Evolutionary conservation across 495 filamentous ascomycete genomes (phyloP), one percentile per base, ranked within the genome.

Genomic region (Cryomyces minteri): DNA sequence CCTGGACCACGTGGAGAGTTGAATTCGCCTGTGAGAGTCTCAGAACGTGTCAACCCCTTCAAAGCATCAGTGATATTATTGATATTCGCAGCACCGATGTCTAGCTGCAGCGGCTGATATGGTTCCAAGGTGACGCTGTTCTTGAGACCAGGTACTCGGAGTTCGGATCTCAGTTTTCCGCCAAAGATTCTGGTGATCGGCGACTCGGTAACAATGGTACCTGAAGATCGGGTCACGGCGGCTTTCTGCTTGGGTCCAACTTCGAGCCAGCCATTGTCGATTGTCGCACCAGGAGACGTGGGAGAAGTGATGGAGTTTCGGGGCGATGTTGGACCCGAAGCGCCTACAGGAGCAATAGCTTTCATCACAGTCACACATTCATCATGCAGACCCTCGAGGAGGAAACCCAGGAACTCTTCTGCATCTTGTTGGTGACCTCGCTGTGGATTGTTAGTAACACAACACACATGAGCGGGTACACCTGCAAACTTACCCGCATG

Each of bases 381-480:
- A 46, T 95, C 87, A 55, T 96, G 88, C 39, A 98, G 73, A 43
- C 84, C 83, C 52, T 93, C 87, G 6, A 98, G 69, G 34, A 96
- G 69, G 53, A 96, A 95, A 0, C 90, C 92, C 5, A 98, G 67
- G 59, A 98, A 98, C 50, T 98, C 90, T 58, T 98, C 85, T 6
- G 92, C 92, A 66, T 98, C 90, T 69, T 98, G 88, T 58, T 98
- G 90, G 47, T 96, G 92, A 2, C 90, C 90, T 42, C 87, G 80
- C 79, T 85, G 45, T 9, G 45, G 10, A 46, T 28, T 31, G 45
- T 67, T 41, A 9, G 30, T 39, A 36, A 41, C 14, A 45, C 34
- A 37, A 25, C 18, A 25, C 18, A 25, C 18, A 25, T 2, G 18
- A 25, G 18, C 18, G 18, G 18, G 18, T 25, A 25, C 18, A 25